Percentiles rank a stretch among this genome's conserved stretches.
Conservation (phyloP, 352 stramenopile species). For the Globisporangium apiculatum region DNA sequence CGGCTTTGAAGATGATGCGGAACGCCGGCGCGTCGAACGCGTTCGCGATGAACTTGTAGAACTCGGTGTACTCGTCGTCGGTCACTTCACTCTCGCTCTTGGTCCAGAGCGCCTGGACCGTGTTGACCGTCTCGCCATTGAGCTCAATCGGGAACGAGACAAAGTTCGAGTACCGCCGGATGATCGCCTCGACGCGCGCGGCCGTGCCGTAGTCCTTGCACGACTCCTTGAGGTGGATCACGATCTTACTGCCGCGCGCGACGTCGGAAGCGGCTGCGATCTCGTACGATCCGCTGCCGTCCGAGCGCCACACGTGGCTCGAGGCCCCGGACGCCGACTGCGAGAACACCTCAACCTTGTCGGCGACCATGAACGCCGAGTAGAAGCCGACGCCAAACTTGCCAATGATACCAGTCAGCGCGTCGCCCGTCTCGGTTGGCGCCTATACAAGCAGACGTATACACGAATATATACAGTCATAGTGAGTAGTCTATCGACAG, state of each 20-base stretch:
- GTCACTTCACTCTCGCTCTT: conserved; percentile 93
- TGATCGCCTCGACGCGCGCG: conserved; percentile 92
- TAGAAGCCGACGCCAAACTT: conserved; percentile 99
- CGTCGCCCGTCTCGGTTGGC: conserved; percentile 55
- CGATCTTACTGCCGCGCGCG: conserved; percentile 93
- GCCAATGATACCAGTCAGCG: conserved; percentile 94
- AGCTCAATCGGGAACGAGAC: conserved; percentile 98
- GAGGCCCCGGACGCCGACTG: conserved; percentile 56
- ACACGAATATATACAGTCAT: background rate
- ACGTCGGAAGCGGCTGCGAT: conserved; percentile 63
- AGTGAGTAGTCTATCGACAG: background rate
- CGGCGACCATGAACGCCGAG: conserved; percentile 98
- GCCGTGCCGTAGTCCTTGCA: conserved; percentile 93
- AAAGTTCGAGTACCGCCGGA: conserved; percentile 99
- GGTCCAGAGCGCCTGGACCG: conserved; percentile 97
- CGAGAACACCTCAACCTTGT: conserved; percentile 93
- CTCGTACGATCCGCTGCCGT: conserved; percentile 80
- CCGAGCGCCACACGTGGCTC: conserved; percentile 67
- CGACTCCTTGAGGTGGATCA: conserved; percentile 97
- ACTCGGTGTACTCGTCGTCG: conserved; percentile 96
- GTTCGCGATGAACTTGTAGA: conserved; percentile 97
- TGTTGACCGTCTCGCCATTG: conserved; percentile 97
- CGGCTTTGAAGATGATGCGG: conserved; percentile 95
- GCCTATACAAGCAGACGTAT: conserved; percentile 11
- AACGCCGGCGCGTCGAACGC: conserved; percentile 93